Base-by-base conservation (phyloP, 2,329 filamentous ascomycete genomes). In the Fusarium solani-melongenae region DNA sequence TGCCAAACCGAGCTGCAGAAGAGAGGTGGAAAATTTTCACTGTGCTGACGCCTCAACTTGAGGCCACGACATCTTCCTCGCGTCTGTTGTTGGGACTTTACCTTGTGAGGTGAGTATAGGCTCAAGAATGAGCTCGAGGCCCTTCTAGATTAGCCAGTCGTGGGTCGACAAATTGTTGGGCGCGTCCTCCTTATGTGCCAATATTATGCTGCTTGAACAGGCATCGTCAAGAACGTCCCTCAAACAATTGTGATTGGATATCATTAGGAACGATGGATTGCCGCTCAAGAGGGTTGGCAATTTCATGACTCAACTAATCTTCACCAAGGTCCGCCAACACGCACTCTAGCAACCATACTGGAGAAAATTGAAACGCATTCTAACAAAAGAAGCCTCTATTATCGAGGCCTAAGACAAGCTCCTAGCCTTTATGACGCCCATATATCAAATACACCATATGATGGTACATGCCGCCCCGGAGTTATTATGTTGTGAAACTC, bases 401-500 rank as follows among this genome's bases (percentile, higher is more conserved):
- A 58, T 64, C 33, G 62, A 77, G 75, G 71, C 73, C 69, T 74
- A 61, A 74, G 70, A 77, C 73, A 79, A 78, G 76, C 77, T 74
- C 77, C 77, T 72, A 76, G 70, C 77, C 74, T 70, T 75, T 70
- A 70, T 78, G 55, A 78, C 77, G 77, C 77, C 77, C 76, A 62
- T 78, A 76, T 78, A 74, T 77, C 77, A 78, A 76, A 78, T 78
- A 78, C 77, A 78, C 75, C 76, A 61, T 64, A 62, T 73, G 76
- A 78, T 78, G 74, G 77, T 78, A 78, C 77, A 78, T 77, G 69
- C 73, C 76, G 66, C 64, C 70, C 71, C 64, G 69, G 70, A 75
- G 74, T 74, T 53, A 65, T 74, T 69, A 68, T 56, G 57, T 62
- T 73, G 63, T 64, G 71, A 67, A 72, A 67, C 62, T 70, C 75